Base-by-base conservation (phyloP, 2,329 filamentous ascomycete genomes). In the Hymenoscyphus occultus region DNA sequence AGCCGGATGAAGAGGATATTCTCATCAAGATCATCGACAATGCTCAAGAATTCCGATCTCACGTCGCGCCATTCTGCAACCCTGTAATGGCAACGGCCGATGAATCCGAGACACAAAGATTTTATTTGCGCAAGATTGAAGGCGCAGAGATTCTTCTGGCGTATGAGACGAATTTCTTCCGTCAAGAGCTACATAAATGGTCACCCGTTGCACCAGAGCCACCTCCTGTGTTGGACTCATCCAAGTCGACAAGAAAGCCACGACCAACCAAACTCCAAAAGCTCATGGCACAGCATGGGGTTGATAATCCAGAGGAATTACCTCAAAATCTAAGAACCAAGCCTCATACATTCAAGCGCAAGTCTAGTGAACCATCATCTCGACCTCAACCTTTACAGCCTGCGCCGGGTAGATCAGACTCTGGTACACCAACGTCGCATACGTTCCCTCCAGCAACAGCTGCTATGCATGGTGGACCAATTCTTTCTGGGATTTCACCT, bases 181-280 rank as follows among this genome's bases (percentile, higher is more conserved):
- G 94, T 31, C 93, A 97, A 75, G 93, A 97, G 75, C 83, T 99
- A 64, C 95, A 99, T 78, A 96, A 92, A 75, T 97, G 92, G 90
- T 92, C 90, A 48, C 93, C 93, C 2, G 92, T 98, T 32, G 93
- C 95, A 1, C 90, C 92, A 0, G 85, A 92, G 14, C 83, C 95
- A 13, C 95, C 95, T 3, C 93, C 93, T 28, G 88, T 96, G 45
- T 83, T 97, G 10, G 90, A 97, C 67, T 86, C 90, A 16, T 98
- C 94, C 0, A 85, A 93, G 68, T 97, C 93, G 60, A 99, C 95
- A 4, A 86, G 95, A 65, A 99, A 99, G 78, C 95, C 95, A 51
- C 88, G 95, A 9, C 95, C 95, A 9, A 99, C 95, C 0, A 99
- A 99, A 78, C 86, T 97, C 70, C 94, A 98, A 77, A 98, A 97